Evolutionary conservation across 345 rosid species (phyloP).

Genomic region (Fremontodendron californicum): DNA sequence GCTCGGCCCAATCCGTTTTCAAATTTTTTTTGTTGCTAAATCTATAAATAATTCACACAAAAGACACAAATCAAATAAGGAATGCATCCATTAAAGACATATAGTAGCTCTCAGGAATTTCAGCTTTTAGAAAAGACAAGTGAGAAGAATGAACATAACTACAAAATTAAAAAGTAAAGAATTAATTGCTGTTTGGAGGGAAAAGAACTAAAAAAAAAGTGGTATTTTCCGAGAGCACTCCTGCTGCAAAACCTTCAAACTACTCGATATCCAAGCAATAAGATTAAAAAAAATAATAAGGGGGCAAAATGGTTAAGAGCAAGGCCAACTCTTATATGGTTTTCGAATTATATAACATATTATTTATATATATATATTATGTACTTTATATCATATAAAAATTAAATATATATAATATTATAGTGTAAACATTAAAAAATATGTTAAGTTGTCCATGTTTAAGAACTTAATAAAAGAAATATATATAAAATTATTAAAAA

Average conservation of each 20-base stretch:
- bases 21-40: no score
- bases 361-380: no score
- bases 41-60: background rate
- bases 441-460: no score
- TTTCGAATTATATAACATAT: no score
- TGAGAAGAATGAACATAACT: constrained; percentile 32
- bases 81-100: constrained; percentile 1
- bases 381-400: no score
- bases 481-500: no score
- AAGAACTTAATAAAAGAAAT: no score
- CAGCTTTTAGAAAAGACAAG: constrained; percentile 3
- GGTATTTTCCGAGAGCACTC: constrained; percentile 2
- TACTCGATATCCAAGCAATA: constrained; percentile 9
- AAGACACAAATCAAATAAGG: background rate
- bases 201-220: no score
- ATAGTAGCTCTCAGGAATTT: background rate
- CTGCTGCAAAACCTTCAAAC: constrained; percentile 24
- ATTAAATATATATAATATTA: no score
- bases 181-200: constrained; percentile 1
- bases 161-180: constrained; percentile 16
- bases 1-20: no score
- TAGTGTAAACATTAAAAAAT: no score
- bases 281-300: background rate
- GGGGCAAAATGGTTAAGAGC: constrained; percentile 4
- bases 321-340: background rate